Percentiles rank a stretch among this genome's conserved stretches.
Conservation (phyloP, 208 protist species). For the Trichomonas vaginalis region DNA sequence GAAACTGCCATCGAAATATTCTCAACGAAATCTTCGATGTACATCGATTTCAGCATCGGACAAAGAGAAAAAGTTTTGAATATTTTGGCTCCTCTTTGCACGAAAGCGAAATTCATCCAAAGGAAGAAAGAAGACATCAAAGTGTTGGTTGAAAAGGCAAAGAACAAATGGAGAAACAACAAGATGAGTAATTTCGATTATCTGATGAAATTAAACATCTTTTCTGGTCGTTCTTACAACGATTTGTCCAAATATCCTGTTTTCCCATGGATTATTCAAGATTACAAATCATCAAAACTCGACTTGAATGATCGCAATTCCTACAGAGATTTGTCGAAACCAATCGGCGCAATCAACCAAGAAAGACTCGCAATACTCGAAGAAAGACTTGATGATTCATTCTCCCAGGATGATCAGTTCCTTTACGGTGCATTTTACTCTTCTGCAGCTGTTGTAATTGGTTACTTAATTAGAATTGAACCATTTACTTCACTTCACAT, state of each 20-base stretch:
- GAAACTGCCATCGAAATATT: conserved; percentile 1
- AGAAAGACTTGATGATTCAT: background rate
- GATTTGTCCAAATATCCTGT: conserved; percentile 72
- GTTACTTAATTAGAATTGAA: conserved; percentile 14
- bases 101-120: background rate
- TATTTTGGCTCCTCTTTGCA: background rate
- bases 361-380: background rate
- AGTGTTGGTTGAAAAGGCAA: background rate
- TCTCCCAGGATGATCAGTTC: background rate
- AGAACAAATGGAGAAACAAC: background rate
- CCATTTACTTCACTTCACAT: conserved; percentile 30
- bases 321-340: conserved; percentile 39
- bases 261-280: conserved; percentile 39
- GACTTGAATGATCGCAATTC: conserved; percentile 25
- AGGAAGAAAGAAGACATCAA: background rate
- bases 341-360: conserved; percentile 28
- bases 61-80: background rate
- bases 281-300: conserved; percentile 30
- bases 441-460: background rate
- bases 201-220: conserved; percentile 82
- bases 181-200: conserved; percentile 80
- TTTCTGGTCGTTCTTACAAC: conserved; percentile 81
- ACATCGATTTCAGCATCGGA: background rate
- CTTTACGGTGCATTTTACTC: conserved; percentile 9
- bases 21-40: background rate